These are phyloP conservation scores for Aplosporella prunicola DNA, from an alignment of 2,329 filamentous ascomycete genomes.

Conservation along the genomic window DNA sequence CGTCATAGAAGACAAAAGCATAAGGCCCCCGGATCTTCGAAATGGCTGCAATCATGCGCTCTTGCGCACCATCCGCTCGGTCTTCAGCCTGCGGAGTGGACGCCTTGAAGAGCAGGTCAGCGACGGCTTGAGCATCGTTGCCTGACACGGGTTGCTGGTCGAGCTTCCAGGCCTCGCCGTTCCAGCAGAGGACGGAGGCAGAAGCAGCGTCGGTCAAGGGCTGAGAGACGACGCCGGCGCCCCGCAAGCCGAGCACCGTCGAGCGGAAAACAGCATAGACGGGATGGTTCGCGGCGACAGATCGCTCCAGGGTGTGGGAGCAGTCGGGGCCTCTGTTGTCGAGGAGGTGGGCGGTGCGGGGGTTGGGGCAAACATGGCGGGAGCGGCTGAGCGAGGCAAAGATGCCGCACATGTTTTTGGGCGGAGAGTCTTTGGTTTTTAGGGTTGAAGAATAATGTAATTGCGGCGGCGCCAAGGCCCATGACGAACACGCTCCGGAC, in stretches of 20 bases:
- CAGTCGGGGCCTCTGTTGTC: slow-evolving; percentile 26
- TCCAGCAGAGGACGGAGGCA: slow-evolving; percentile 79
- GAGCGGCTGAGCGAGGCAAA: slow-evolving; percentile 39
- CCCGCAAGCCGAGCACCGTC: slow-evolving; percentile 84
- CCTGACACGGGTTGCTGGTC: slow-evolving; percentile 47
- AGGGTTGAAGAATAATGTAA: no score
- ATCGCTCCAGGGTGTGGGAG: slow-evolving; percentile 14
- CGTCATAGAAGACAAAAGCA: slow-evolving; percentile 78
- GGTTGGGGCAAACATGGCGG: slow-evolving; percentile 17
- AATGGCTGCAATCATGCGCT: slow-evolving; percentile 17
- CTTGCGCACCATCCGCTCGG: background rate
- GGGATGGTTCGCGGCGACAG: slow-evolving; percentile 9
- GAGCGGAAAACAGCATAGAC: slow-evolving; percentile 58
- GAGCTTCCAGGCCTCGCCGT: slow-evolving; percentile 88
- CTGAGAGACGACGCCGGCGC: slow-evolving; percentile 59
- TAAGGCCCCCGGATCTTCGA: slow-evolving; percentile 57
- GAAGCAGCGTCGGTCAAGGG: slow-evolving; percentile 53
- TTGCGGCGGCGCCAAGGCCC: no score
- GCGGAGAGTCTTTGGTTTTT: no score
- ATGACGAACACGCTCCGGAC: no score
- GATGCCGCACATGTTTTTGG: slow-evolving; percentile 36
- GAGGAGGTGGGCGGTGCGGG: slow-evolving; percentile 20
- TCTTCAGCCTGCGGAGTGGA: background rate
- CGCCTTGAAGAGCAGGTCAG: background rate
- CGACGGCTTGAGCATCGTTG: slow-evolving; percentile 70